Evolutionary conservation across 1,139 yeast species (phyloP), one percentile per base, ranked within the genome.

Genomic region (Nakaseomyces bracarensis): DNA sequence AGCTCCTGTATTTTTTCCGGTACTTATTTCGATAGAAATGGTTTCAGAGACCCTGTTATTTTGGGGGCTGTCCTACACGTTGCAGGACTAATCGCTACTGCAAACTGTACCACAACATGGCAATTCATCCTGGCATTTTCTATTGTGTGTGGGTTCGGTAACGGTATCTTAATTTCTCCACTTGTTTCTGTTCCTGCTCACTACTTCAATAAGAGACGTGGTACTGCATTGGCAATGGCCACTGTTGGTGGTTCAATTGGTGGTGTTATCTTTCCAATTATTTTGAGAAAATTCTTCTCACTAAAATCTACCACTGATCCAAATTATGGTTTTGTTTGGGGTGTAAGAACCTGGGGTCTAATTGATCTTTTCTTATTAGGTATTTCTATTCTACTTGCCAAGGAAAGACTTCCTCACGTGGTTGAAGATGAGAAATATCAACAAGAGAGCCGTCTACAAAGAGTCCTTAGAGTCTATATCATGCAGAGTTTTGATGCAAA

Each of bases 211-310:
- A 65, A 56, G 44, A 76, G 68, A 46, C 63, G 87, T 44, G 87
- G 80, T 1, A 59, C 72, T 46, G 85, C 84, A 3, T 57, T 76
- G 36, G 77, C 83, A 1, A 57, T 77, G 3, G 81, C 81, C 1
- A 74, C 81, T 4, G 71, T 73, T 51, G 85, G 86, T n/a, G 86
- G 86, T 0, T 70, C 79, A 23, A 57, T 79, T 4, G 89, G 89
- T 14, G 84, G 84, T 38, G 71, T 77, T 22, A 63, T 77, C 1
- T 75, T 77, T 55, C 81, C 86, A 1, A 58, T 79, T 25, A 68
- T 78, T 72, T 66, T 80, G 44, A 70, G 79, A 51, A 61, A 66
- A 30, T 62, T 79, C 40, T 77, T 75, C 52, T 36, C 48, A 4
- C 46, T 49, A 46, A 38, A 47, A 9, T 30, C 42, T 3, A 40